Evolutionary conservation across 2,329 filamentous ascomycete species (phyloP).

Genomic region (Helotiales sp.): DNA sequence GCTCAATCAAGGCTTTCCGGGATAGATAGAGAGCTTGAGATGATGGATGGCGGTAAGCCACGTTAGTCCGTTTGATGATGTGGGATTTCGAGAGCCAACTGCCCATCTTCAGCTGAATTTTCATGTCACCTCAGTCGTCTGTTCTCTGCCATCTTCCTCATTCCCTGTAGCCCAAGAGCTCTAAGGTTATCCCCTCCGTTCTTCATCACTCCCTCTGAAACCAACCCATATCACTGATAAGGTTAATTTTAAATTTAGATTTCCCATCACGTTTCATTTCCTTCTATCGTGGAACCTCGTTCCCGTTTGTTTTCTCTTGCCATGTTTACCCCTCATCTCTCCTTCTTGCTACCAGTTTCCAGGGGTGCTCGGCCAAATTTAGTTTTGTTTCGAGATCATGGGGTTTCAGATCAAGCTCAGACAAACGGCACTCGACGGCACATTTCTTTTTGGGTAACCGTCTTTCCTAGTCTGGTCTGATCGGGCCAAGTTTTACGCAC

Average conservation of each 20-base stretch:
- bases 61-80: not conserved
- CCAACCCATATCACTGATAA: not conserved
- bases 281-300: not conserved
- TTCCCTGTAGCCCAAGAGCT: not conserved
- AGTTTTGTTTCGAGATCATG: constrained; percentile 1
- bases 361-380: constrained; percentile 5
- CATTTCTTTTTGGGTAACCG: constrained; percentile 1
- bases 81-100: not conserved
- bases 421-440: not conserved
- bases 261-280: constrained; percentile 5
- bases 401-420: not conserved
- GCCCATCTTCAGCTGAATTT: not conserved
- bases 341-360: not conserved
- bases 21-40: not conserved
- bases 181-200: not conserved
- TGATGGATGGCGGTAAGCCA: not conserved
- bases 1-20: too few relatives aligned
- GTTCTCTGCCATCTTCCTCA: not conserved
- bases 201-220: not conserved
- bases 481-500: not conserved
- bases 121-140: not conserved
- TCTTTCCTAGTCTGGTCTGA: not conserved
- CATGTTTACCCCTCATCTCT: not conserved
- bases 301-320: not conserved
- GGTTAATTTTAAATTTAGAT: not conserved